Conservation (phyloP, 176 grass and related monocot species). For the Thalia dealbata region DNA sequence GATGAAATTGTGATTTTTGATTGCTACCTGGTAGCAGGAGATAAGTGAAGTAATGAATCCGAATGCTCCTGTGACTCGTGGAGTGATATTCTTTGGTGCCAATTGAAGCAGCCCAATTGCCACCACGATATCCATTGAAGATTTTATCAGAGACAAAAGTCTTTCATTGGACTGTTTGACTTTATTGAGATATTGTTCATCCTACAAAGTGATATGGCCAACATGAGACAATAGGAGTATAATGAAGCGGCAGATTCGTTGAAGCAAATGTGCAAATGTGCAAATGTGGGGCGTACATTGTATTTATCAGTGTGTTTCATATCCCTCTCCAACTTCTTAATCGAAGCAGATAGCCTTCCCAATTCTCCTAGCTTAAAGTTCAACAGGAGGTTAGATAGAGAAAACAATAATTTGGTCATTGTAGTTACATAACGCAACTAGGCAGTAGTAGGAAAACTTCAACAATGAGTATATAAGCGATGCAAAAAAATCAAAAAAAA, state of each 20-base stretch:
- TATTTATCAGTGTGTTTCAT: constrained; percentile 42
- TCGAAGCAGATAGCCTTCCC: constrained; percentile 48
- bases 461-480: neutral
- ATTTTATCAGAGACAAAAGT: constrained; percentile 66
- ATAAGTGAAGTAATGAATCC: constrained; percentile 77
- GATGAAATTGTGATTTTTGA: neutral
- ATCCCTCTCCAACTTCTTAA: constrained; percentile 50
- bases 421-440: neutral
- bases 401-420: neutral
- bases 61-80: constrained; percentile 69
- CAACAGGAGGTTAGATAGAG: neutral
- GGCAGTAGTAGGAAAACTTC: neutral
- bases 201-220: constrained; percentile 23
- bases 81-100: constrained; percentile 69
- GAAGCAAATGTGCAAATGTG: neutral
- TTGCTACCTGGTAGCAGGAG: constrained; percentile 52
- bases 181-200: constrained; percentile 62
- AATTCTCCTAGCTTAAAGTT: constrained; percentile 51
- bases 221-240: neutral
- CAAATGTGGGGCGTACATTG: constrained; percentile 21
- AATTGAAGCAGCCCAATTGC: constrained; percentile 84
- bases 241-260: neutral
- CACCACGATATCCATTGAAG: constrained; percentile 68
- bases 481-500: neutral
- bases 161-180: constrained; percentile 73